Percentiles rank a stretch among this genome's conserved stretches.
These are phyloP conservation scores for Cercospora sesami DNA, from an alignment of 2,329 filamentous ascomycete species.

Conservation along the genomic window DNA sequence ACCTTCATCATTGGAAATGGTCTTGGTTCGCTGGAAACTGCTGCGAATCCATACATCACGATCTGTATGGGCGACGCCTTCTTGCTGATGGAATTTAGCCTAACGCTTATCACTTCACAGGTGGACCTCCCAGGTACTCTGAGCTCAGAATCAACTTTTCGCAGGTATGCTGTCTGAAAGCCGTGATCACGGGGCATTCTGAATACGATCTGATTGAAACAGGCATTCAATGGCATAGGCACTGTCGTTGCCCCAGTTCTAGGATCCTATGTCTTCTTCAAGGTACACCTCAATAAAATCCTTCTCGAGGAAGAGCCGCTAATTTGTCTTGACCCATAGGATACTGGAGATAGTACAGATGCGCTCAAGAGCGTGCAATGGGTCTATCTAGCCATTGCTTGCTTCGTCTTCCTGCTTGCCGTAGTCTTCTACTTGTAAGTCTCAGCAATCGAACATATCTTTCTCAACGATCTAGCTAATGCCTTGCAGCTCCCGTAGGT, in stretches of 20 bases:
- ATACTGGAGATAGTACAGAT: constrained; percentile 51
- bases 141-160: constrained; percentile 61
- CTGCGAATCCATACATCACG: constrained; percentile 56
- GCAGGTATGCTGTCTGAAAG: no score
- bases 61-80: constrained; percentile 46
- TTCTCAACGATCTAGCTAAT: neutral
- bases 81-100: neutral
- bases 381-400: constrained; percentile 63
- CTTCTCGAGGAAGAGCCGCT: neutral
- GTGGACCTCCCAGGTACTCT: constrained; percentile 58
- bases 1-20: constrained; percentile 58
- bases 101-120: neutral
- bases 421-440: constrained; percentile 57
- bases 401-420: constrained; percentile 59
- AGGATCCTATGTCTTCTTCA: constrained; percentile 63
- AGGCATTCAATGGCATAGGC: constrained; percentile 58
- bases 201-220: neutral
- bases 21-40: constrained; percentile 58
- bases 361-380: constrained; percentile 62
- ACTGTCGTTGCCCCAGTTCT: constrained; percentile 61
- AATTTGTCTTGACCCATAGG: constrained; percentile 15
- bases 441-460: no score
- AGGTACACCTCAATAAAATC: constrained; percentile 24
- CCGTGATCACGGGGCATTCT: no score
- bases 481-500: neutral